These are phyloP conservation scores for Pythium aphanidermatum DNA, from an alignment of 352 stramenopile genomes.

Conservation along the genomic window DNA sequence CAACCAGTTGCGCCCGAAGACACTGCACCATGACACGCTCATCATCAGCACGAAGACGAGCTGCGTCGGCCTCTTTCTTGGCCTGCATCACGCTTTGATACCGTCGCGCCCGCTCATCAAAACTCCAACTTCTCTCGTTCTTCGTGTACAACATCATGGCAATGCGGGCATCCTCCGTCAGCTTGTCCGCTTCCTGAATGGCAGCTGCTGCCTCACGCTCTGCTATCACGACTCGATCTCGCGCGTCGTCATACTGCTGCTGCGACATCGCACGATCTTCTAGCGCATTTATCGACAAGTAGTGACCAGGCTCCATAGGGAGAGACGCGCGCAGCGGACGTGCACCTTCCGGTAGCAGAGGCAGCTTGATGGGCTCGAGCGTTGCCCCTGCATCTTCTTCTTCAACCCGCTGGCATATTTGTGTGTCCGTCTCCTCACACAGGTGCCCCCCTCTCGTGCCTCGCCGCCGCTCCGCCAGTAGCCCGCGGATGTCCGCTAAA, in stretches of 20 bases:
- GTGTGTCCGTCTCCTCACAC: too few relatives aligned
- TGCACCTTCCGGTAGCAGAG: slow-evolving; percentile 6
- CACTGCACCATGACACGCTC: slow-evolving; percentile 22
- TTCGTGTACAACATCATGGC: slow-evolving; percentile 51
- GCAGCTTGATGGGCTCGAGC: slow-evolving; percentile 14
- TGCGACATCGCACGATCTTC: slow-evolving; percentile 23
- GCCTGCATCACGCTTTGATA: slow-evolving; percentile 50
- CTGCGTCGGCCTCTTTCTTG: slow-evolving; percentile 40
- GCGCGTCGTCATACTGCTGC: slow-evolving; percentile 27
- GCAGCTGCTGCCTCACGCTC: slow-evolving; percentile 25
- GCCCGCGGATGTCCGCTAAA: slow-evolving; percentile 33
- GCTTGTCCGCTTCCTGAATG: slow-evolving; percentile 37
- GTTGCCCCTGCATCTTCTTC: too few relatives aligned
- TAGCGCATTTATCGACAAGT: slow-evolving; percentile 34
- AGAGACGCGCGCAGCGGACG: slow-evolving; percentile 6
- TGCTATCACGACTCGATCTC: slow-evolving; percentile 16
- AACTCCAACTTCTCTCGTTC: slow-evolving; percentile 51
- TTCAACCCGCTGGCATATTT: background rate
- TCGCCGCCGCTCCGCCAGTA: slow-evolving; percentile 25
- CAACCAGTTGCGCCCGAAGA: slow-evolving; percentile 27
- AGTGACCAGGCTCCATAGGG: slow-evolving; percentile 13
- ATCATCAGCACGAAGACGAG: slow-evolving; percentile 34
- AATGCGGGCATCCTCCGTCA: slow-evolving; percentile 54
- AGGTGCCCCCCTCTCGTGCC: too few relatives aligned
- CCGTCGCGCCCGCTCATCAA: slow-evolving; percentile 47